These are phyloP conservation scores for Entamoeba dispar DNA, from an alignment of 208 protist species.

Conservation along the genomic window DNA sequence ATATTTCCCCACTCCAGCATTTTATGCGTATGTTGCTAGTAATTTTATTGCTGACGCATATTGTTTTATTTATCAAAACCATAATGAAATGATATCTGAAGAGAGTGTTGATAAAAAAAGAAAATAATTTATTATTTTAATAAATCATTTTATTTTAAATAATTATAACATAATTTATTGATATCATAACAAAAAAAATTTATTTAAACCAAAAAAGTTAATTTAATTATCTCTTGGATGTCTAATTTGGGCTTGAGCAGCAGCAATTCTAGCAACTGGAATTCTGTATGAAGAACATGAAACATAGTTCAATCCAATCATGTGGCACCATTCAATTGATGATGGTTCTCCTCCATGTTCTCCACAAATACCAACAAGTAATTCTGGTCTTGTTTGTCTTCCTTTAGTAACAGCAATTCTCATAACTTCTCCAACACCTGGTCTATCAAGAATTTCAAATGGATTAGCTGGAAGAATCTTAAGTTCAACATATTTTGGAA, in stretches of 20 bases:
- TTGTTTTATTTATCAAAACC: neutral
- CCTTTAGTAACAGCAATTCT: conserved; percentile 55
- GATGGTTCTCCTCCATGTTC: conserved; percentile 69
- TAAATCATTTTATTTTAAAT: too few relatives aligned
- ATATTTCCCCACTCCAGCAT: neutral
- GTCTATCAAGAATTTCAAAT: conserved; percentile 67
- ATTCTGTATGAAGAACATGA: conserved; percentile 74
- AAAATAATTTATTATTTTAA: too few relatives aligned
- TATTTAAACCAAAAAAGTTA: too few relatives aligned
- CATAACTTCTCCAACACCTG: conserved; percentile 65
- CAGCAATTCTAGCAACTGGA: conserved; percentile 65
- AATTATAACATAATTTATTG: too few relatives aligned
- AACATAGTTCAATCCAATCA: conserved; percentile 63
- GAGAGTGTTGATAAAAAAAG: too few relatives aligned
- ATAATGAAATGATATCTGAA: neutral
- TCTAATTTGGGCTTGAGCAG: conserved; percentile 49
- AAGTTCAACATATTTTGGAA: conserved; percentile 61
- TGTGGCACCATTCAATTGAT: conserved; percentile 67
- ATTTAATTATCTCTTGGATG: too few relatives aligned
- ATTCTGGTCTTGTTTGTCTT: conserved; percentile 46
- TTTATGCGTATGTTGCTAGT: neutral
- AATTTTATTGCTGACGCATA: neutral
- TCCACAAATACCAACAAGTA: conserved; percentile 69
- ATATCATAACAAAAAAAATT: too few relatives aligned
- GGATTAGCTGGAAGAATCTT: conserved; percentile 63